A percentile compares a stretch with the other conserved stretches of the same genome.
phyloP scores from a whole-genome alignment of 169 alveolate species.

The Cytauxzoon felis region DNA sequence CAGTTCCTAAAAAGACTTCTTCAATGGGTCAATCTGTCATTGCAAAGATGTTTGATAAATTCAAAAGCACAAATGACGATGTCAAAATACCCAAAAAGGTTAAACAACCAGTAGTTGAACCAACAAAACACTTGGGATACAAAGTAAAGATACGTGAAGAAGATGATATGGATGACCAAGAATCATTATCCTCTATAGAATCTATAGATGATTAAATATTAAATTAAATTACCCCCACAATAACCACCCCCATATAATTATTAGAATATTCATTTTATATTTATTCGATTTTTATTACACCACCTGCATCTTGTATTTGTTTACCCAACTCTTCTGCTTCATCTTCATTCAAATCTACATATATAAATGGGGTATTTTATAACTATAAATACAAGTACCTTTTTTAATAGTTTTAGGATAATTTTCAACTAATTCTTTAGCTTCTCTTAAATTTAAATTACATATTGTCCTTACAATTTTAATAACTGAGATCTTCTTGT shows the following conservation, averaged over 20 bases:
- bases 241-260: background rate
- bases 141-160: background rate
- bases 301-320: constrained; percentile 77
- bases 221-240: too few relatives aligned
- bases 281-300: constrained; percentile 52
- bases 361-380: background rate
- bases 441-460: constrained; percentile 74
- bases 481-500: constrained; percentile 76
- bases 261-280: background rate
- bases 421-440: constrained; percentile 79
- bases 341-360: constrained; percentile 66
- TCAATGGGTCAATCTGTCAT: too few relatives aligned
- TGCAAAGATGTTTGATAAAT: too few relatives aligned
- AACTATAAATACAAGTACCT: constrained; percentile 22
- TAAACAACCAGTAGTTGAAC: background rate
- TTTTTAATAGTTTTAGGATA: constrained; percentile 73
- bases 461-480: constrained; percentile 77
- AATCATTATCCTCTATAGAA: background rate
- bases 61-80: too few relatives aligned
- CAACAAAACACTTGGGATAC: background rate
- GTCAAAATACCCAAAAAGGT: too few relatives aligned
- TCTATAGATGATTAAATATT: too few relatives aligned
- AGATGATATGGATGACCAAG: background rate
- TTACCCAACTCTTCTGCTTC: constrained; percentile 76
- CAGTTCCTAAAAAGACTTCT: too few relatives aligned